Evolutionary conservation across 2,329 filamentous ascomycete genomes (phyloP), one percentile per base, ranked within the genome.

Genomic region (Exophiala alcalophila): DNA sequence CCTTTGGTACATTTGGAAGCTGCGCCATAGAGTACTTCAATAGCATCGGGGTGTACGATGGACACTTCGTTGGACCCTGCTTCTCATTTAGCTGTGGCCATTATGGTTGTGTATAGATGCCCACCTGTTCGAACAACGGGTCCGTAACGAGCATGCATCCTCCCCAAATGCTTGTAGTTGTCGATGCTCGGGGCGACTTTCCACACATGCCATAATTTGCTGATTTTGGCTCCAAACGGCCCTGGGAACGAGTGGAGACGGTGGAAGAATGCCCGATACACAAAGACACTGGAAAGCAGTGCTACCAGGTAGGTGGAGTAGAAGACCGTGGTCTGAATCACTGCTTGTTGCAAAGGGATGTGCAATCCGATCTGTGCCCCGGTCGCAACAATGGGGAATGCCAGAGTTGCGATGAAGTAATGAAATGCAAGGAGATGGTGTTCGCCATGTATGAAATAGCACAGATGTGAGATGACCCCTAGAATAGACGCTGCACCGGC

Each of bases 1-100:
- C 53, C 55, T 45, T 72, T 73, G 12, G 44, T 52, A 21, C 66
- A 70, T 47, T 59, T 58, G 2, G 67, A 59, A 20, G 59, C 52
- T 3, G 57, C 39, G 0, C 64, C 66, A 34, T 69, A 68, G 8
- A 71, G 61, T 34, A 50, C 40, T 53, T 65, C 40, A 47, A 67
- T 50, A 47, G 57, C 61, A n/a, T 45, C 28, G 19, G 42, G 47
- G 18, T 52, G 37, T 14, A 33, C 39, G 9, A 47, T 40, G 11
- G 44, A 49, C 5, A 52, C 5, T 9, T 46, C 43, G 29, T 44
- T 39, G 10, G 50, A 44, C 19, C 39, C 39, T 41, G 36, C n/a
- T n/a, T n/a, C n/a, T n/a, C n/a, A n/a, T n/a, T n/a, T n/a, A 45
- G 26, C 4, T 14, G 11, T 12, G 11, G 11, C 16, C 32, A 5